These are phyloP conservation scores for sunflower (Helianthus annuus) DNA, from an alignment of 129 eudicot genomes.

Conservation along the genomic window HanXRQr2.0-SUNRISE NC_035449.2:21874441-21874940, in stretches of 20 bases:
- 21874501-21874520: too few species aligned
- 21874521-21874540: too few species aligned
- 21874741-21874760: conserved; percentile 72
- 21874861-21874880: conserved; percentile 99
- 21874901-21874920: conserved; percentile 97
- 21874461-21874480: too few species aligned
- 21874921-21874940: conserved; percentile 99
- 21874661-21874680: conserved; percentile 92
- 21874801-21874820: not conserved
- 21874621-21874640: not conserved
- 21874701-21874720: conserved; percentile 94
- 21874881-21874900: conserved; percentile 98
- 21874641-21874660: conserved; percentile 29
- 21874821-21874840: not conserved
- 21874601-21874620: too few species aligned
- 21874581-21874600: too few species aligned
- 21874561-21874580: too few species aligned
- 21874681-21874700: conserved; percentile 96
- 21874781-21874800: not conserved
- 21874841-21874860: conserved; percentile 92
- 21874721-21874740: conserved; percentile 96
- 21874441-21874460: too few species aligned
- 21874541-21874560: too few species aligned
- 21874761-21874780: not conserved
- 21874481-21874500: too few species aligned